Conservation (phyloP, 1,139 yeast genomes). For the Nematodospora anomalae region DNA sequence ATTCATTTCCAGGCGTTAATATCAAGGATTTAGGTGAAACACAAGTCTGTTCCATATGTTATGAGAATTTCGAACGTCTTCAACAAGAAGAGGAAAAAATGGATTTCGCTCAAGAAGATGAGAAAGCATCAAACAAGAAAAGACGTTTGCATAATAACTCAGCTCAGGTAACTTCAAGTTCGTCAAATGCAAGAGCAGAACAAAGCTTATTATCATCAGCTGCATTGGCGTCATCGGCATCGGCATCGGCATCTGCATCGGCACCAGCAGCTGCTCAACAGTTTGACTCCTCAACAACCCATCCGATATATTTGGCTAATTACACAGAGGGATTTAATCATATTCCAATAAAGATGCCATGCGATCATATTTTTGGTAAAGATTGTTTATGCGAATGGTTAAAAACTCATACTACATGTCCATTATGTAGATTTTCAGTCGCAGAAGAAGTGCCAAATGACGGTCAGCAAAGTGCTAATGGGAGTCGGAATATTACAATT, state of each 20-base stretch:
- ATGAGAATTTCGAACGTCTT: constrained; percentile 48
- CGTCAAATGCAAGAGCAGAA: constrained; percentile 9
- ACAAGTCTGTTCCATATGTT: constrained; percentile 66
- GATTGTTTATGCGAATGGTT: constrained; percentile 79
- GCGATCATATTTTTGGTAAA: constrained; percentile 77
- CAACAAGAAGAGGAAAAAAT: constrained; percentile 8
- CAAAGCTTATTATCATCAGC: background rate
- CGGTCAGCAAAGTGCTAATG: constrained; percentile 3
- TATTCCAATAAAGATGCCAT: constrained; percentile 70
- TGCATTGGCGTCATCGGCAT: constrained; percentile 4
- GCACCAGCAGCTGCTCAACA: constrained; percentile 3
- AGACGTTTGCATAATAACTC: constrained; percentile 10
- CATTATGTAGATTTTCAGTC: constrained; percentile 69
- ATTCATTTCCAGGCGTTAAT: constrained; percentile 39
- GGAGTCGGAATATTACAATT: constrained; percentile 12
- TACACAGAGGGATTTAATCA: constrained; percentile 47
- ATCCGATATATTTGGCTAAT: constrained; percentile 24
- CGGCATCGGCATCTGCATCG: constrained; percentile 5
- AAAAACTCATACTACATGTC: constrained; percentile 67
- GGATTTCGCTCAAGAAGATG: constrained; percentile 14
- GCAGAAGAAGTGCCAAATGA: constrained; percentile 22
- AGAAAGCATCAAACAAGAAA: constrained; percentile 10
- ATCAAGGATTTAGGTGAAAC: constrained; percentile 27
- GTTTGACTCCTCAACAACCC: constrained; percentile 3
- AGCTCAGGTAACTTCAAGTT: constrained; percentile 9